Evolutionary conservation across 140 eudicot genomes (phyloP).

Genomic region (Anethum foeniculum): DNA sequence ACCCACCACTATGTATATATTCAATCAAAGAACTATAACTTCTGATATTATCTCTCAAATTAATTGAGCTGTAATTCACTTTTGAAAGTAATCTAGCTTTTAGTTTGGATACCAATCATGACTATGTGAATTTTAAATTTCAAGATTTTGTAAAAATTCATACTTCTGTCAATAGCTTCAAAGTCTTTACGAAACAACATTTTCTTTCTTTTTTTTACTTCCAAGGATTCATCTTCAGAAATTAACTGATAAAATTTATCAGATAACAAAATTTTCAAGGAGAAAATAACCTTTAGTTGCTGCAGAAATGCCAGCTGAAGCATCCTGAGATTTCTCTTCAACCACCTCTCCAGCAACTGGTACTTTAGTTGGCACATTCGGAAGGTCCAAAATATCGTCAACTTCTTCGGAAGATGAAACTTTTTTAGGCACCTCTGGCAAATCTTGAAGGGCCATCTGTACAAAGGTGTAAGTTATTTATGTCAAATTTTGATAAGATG

Average conservation of each 20-base stretch:
- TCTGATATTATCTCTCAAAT: not conserved
- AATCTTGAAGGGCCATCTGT: slow-evolving; percentile 62
- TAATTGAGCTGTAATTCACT: not conserved
- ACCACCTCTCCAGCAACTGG: slow-evolving; percentile 22
- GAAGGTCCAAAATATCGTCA: slow-evolving; percentile 67
- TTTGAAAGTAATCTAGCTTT: not conserved
- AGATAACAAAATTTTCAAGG: not conserved
- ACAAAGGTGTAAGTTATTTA: not conserved
- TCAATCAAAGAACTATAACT: too few relatives aligned
- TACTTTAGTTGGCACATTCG: slow-evolving; percentile 76
- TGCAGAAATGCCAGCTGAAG: slow-evolving; percentile 27
- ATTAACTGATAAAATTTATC: not conserved
- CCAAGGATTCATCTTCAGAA: not conserved
- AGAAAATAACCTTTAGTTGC: slow-evolving; percentile 45
- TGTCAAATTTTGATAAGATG: not conserved
- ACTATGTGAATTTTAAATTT: not conserved
- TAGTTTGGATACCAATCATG: not conserved
- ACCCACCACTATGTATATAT: too few relatives aligned
- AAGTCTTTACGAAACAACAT: not conserved
- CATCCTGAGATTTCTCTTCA: slow-evolving; percentile 20
- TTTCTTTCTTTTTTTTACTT: too few relatives aligned
- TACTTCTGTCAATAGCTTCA: not conserved
- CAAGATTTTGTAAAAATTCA: not conserved
- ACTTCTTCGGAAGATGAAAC: slow-evolving; percentile 32
- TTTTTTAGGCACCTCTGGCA: slow-evolving; percentile 62